Evolutionary conservation across 2,329 filamentous ascomycete genomes (phyloP), one percentile per base, ranked within the genome.

Genomic region (Venturiaceae sp.): DNA sequence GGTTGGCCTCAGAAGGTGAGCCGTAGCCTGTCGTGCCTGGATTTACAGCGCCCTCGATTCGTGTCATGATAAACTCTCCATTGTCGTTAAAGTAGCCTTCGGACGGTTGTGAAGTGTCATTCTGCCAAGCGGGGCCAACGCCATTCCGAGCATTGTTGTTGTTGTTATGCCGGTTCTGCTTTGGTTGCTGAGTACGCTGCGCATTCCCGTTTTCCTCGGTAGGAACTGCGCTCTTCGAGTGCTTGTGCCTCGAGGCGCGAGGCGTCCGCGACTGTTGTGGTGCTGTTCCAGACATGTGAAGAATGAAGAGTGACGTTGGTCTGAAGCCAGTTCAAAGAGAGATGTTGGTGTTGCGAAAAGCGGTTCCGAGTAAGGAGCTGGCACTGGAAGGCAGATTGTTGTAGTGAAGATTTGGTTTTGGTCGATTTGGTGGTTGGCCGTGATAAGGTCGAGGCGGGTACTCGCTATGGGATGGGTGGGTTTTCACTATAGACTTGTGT

Each of bases 21-120:
- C 32, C n/a, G n/a, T 50, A 30, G 14, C 26, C 44, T 26, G 26
- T 19, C 8, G 53, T 50, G 13, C 8, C 26, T 9, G 32, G n/a
- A n/a, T 5, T 21, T 14, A 30, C n/a, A 33, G 16, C 7, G 21
- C 6, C 6, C 7, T 30, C 19, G 16, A 19, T n/a, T 33, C 33
- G 23, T 16, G 26, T 23, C 36, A 26, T 16, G 7, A 58, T 32
- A 16, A 23, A 58, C 30, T 58, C 46, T 16, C 55, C 55, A 21
- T 53, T 58, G 26, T 32, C 41, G n/a, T 58, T 46, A 30, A 58
- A 58, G 55, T 32, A 58, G 16, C 55, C 55, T 21, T 50, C 37
- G 46, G 55, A 6, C 28, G 28, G 28, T 5, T 54, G 8, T 23
- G 55, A 36, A 23, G 16, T 54, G 32, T 36, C 32, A 39, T 36